Evolutionary conservation across 2,329 filamentous ascomycete genomes (phyloP).

Genomic region (Cladosporium sp.): DNA sequence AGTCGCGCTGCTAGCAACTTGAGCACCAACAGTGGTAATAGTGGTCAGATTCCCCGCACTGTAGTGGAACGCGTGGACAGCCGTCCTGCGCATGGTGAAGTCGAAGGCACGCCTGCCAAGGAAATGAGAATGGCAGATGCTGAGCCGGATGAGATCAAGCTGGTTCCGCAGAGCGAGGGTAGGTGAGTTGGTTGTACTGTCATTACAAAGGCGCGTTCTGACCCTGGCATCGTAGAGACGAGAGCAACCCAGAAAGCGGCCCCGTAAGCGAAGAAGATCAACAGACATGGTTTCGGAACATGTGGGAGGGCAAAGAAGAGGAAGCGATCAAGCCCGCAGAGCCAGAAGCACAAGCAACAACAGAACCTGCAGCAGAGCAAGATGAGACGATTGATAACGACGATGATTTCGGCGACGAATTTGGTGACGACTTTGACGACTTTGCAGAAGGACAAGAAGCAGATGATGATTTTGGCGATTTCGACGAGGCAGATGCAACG

Average conservation of each 20-base stretch:
- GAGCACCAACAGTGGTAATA: slow-evolving; percentile 42
- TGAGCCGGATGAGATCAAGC: slow-evolving; percentile 52
- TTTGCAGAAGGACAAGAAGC: slow-evolving; percentile 47
- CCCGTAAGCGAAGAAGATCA: slow-evolving; percentile 21
- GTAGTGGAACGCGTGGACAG: slow-evolving; percentile 59
- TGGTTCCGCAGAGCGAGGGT: slow-evolving; percentile 49
- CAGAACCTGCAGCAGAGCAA: slow-evolving; percentile 24
- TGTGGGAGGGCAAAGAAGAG: slow-evolving; percentile 24
- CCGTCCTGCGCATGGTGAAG: slow-evolving; percentile 54
- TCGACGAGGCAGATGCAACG: slow-evolving; percentile 40
- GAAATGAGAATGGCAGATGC: slow-evolving; percentile 55
- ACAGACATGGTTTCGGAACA: slow-evolving; percentile 29
- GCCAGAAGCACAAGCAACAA: slow-evolving; percentile 34
- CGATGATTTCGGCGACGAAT: slow-evolving; percentile 46
- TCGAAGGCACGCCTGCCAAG: slow-evolving; percentile 56
- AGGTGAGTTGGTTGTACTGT: slow-evolving; percentile 38
- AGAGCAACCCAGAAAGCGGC: slow-evolving; percentile 6
- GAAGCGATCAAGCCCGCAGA: slow-evolving; percentile 10
- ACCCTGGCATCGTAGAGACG: neutral
- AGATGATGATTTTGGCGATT: slow-evolving; percentile 49
- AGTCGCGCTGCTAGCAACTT: slow-evolving; percentile 30
- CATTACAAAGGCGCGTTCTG: neutral
- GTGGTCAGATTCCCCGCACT: slow-evolving; percentile 49
- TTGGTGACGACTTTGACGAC: slow-evolving; percentile 62
- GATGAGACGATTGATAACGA: slow-evolving; percentile 56